Evolutionary conservation across 2,329 filamentous ascomycete genomes (phyloP), one percentile per base, ranked within the genome.

Genomic region (Aspergillus sp.): DNA sequence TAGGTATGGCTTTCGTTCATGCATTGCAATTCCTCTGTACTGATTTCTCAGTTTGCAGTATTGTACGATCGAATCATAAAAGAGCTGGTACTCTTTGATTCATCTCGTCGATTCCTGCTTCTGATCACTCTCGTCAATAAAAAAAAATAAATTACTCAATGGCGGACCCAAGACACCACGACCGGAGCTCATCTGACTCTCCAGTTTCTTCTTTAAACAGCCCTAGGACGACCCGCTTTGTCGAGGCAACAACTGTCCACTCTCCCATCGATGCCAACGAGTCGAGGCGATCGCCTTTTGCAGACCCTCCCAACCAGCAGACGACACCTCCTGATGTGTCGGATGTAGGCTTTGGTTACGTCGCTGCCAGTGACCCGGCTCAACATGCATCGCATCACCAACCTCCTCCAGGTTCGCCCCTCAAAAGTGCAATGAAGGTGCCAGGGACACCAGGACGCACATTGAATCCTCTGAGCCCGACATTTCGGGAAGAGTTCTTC

Each of bases 271-370:
- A 77, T 50, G 69, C 70, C 22, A 63, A 68, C 38, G 68, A 74
- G 52, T 59, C 62, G 56, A 60, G 58, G 35, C 59, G 60, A 45
- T 74, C 73, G n/a, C 76, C 77, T 5, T 80, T 81, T 59, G 67
- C 71, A 52, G 75, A 81, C 49, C 76, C 76, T 45, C 65, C 71
- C 10, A 58, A 46, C n/a, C 71, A 77, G 63, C 73, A 72, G 59
- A 71, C 72, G 53, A 71, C 74, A 23, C 74, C 76, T 62, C 77
- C 60, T 33, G 66, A 68, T 49, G 86, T 90, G 27, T 87, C 84
- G 50, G 90, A 95, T 72, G 81, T 95, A 55, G 90, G 90, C 56
- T 96, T 97, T 69, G 90, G 90, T 66, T 96, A 95, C 73, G 86
- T 96, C 64, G 78, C 74, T 54, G 68, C 81, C 60, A 77, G 77